Evolutionary conservation across 2,329 filamentous ascomycete genomes (phyloP), one percentile per base, ranked within the genome.

Genomic region (Apiospora hydei): DNA sequence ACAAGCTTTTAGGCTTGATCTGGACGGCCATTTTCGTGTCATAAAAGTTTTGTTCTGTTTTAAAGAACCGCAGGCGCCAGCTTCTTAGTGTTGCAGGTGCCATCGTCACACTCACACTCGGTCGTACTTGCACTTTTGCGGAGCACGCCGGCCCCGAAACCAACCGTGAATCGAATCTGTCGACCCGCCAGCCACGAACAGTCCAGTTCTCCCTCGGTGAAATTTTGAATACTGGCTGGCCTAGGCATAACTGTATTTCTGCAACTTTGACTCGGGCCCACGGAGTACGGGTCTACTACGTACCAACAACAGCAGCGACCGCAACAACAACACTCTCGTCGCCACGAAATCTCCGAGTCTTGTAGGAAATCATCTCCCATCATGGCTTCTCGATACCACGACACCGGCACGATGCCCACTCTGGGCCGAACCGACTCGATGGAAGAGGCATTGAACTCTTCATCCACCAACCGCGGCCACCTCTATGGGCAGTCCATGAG

Each of bases 401-500:
- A 53, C 30, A 53, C 46, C 7, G 44, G 34, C n/a, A 24, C 68
- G 11, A 69, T 51, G n/a, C 46, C 47, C 47, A 57, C 18, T 4
- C 51, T 70, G 21, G 69, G 13, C 53, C 69, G 71, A 24, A 14
- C 38, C 5, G 71, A 70, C 51, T 73, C 69, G 18, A 73, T 71
- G 67, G 67, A 68, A 26, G 70, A 70, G 44, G 30, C 21, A 41
- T 24, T 73, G 16, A 44, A 51, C 41, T n/a, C 47, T 24, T 51
- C 44, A 30, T 38, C 13, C 30, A 11, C 72, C 8, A 30, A 69
- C 30, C 18, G 68, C 26, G 26, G 44, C n/a, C 44, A 41, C 46
- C 46, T 70, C 10, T 72, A 71, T 57, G 72, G 68, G 4, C 21
- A 47, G 14, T 61, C 69, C 2, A 57, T 77, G 26, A 71, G 67